Evolutionary conservation across 2,329 filamentous ascomycete genomes (phyloP).

Genomic region (Pseudogymnoascus sp.): DNA sequence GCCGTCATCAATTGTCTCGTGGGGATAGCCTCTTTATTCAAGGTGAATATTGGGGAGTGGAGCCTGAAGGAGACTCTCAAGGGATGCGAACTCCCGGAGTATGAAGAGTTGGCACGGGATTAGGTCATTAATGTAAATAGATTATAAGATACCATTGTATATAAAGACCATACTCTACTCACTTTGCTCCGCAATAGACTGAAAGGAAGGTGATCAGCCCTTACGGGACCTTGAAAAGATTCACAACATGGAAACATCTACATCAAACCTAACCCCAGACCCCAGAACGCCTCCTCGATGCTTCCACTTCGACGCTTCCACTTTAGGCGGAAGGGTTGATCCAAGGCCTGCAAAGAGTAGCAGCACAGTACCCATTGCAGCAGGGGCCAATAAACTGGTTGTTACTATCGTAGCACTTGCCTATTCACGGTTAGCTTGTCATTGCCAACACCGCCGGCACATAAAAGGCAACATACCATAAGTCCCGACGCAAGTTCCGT

Average conservation of each 20-base stretch:
- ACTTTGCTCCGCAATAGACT: not conserved
- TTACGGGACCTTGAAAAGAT: not conserved
- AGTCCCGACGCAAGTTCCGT: constrained; percentile 36
- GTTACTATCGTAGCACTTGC: constrained; percentile 11
- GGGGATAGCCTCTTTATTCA: constrained; percentile 28
- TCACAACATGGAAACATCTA: not conserved
- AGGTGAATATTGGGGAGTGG: constrained; percentile 29
- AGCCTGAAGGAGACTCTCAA: constrained; percentile 29
- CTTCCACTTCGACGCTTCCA: not conserved
- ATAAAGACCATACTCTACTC: not conserved
- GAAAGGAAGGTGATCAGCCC: not conserved
- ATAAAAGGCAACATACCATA: constrained; percentile 28
- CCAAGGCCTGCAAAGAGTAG: constrained; percentile 12
- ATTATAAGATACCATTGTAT: not conserved
- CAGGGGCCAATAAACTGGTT: constrained; percentile 10
- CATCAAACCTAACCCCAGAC: not conserved
- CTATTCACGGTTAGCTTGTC: not conserved
- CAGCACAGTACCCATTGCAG: constrained; percentile 23
- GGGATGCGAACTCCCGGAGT: constrained; percentile 32
- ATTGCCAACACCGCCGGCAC: not conserved
- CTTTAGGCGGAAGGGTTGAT: not conserved
- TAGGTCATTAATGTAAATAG: constrained; percentile 15
- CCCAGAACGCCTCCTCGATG: not conserved
- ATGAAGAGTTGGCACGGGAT: constrained; percentile 24
- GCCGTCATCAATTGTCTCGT: constrained; percentile 27